Evolutionary conservation across 2,329 filamentous ascomycete genomes (phyloP), one percentile per base, ranked within the genome.

Genomic region (Stylonectria norvegica): DNA sequence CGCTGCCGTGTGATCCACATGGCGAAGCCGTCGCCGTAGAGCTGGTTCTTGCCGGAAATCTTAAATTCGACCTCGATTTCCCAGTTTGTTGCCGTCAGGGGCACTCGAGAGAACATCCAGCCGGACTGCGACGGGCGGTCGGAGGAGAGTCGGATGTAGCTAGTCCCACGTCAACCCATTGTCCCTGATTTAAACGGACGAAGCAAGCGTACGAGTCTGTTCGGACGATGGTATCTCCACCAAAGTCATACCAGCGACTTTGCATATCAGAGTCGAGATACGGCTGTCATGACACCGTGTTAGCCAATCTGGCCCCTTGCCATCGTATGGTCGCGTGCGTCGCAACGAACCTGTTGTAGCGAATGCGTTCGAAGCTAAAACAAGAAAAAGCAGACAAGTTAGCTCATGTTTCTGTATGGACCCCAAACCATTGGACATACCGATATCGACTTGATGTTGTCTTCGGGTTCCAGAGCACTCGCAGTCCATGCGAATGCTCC

Each of bases 211-310:
- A 84, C 80, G 76, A 76, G 62, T 84, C 80, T 50, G 80, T 81
- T 56, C 80, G 73, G 58, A 96, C 78, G 57, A 98, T 84, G 28
- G 91, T 89, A 70, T 95, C 89, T 62, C 91, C 93, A 63, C 93
- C 93, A 78, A 94, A 98, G 71, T 98, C 93, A 70, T 91, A 98
- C 91, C 93, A 98, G 63, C 93, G 85, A 71, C 88, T 95, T 71
- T 94, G 86, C 84, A 97, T 90, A 67, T 97, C 93, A 46, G 89
- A 93, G 70, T 98, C 93, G 57, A 98, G 81, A 69, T 96, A 98
- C 48, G 93, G 93, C 86, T 96, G 61, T 49, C 38, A 51, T 40
- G 28, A 38, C 45, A 49, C 34, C 55, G 50, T 37, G 49, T 59
- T 52, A 53, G 47, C 42, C 32, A 43, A 42, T 36, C 12, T 36